These are phyloP conservation scores for Ceratobasidium sp. DNA, from an alignment of 1,284 basidiomycete species.

Conservation along the genomic window DNA sequence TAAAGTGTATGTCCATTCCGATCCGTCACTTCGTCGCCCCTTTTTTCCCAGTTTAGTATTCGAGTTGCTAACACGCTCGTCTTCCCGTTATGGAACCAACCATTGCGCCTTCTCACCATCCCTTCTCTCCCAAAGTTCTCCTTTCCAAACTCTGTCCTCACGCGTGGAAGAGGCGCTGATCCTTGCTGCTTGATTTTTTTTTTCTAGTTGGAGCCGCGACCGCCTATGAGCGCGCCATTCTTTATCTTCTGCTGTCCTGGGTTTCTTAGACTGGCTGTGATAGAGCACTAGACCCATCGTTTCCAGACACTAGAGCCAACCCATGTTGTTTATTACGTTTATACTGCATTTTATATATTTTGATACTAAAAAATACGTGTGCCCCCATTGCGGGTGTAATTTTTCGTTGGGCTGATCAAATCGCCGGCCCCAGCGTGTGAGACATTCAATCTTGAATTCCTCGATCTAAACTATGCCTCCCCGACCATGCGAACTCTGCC, in stretches of 20 bases:
- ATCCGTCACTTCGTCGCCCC: not conserved
- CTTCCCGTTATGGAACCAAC: conserved; percentile 24
- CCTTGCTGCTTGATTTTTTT: conserved; percentile 14
- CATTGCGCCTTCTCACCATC: not conserved
- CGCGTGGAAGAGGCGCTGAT: conserved; percentile 37
- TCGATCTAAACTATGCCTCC: conserved; percentile 63
- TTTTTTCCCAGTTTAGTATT: not conserved
- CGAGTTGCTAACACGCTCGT: conserved; percentile 8
- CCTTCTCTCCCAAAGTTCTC: not conserved
- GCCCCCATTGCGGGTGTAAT: no score
- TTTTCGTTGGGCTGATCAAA: not conserved
- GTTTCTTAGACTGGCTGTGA: conserved; percentile 21
- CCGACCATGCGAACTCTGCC: conserved; percentile 75
- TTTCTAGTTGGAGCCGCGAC: conserved; percentile 32
- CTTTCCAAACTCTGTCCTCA: conserved; percentile 7
- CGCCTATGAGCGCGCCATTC: conserved; percentile 15
- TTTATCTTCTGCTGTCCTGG: conserved; percentile 2
- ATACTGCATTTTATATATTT: conserved; percentile 13
- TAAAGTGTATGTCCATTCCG: conserved; percentile 59
- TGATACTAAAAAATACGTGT: no score
- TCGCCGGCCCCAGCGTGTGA: not conserved
- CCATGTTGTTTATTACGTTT: conserved; percentile 18
- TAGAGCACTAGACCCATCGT: conserved; percentile 14
- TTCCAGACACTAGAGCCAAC: no score
- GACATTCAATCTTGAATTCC: not conserved